These are phyloP conservation scores for Salix suchowensis DNA, from an alignment of 345 rosid genomes.

Conservation along the genomic window DNA sequence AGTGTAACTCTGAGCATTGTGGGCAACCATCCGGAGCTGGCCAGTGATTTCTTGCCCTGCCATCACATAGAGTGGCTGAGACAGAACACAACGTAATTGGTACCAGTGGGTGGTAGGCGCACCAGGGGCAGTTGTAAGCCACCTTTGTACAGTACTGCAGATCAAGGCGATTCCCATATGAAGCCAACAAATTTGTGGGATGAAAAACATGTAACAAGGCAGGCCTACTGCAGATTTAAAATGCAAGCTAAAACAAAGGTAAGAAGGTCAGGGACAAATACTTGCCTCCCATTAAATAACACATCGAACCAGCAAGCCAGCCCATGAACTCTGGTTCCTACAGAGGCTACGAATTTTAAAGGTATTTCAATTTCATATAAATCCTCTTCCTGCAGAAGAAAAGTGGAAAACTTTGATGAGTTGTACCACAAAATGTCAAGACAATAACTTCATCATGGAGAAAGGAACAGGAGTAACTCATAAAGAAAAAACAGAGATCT, in stretches of 20 bases:
- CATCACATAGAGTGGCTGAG: slow-evolving; percentile 92
- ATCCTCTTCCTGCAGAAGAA: slow-evolving; percentile 70
- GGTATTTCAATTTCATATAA: slow-evolving; percentile 89
- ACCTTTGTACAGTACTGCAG: slow-evolving; percentile 80
- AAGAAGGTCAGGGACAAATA: background rate
- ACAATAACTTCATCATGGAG: background rate
- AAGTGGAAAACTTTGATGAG: background rate
- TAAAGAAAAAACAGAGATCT: background rate
- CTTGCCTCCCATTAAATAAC: slow-evolving; percentile 83
- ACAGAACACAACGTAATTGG: slow-evolving; percentile 89
- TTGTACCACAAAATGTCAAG: slow-evolving; percentile 1
- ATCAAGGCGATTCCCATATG: slow-evolving; percentile 9
- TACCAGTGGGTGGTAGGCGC: slow-evolving; percentile 98
- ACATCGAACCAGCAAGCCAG: slow-evolving; percentile 99
- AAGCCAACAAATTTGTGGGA: background rate
- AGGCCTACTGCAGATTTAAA: background rate
- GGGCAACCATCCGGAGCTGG: slow-evolving; percentile 77
- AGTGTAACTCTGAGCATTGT: slow-evolving; percentile 90
- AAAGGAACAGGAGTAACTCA: background rate
- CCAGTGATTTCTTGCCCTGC: slow-evolving; percentile 96
- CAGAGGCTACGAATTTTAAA: slow-evolving; percentile 68
- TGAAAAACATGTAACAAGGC: background rate
- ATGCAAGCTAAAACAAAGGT: background rate
- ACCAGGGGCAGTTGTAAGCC: slow-evolving; percentile 98
- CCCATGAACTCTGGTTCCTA: slow-evolving; percentile 90